Evolutionary conservation across 306 rosid species (phyloP), one percentile per base, ranked within the genome.

Genomic region (Pachyrhizus erosus): DNA sequence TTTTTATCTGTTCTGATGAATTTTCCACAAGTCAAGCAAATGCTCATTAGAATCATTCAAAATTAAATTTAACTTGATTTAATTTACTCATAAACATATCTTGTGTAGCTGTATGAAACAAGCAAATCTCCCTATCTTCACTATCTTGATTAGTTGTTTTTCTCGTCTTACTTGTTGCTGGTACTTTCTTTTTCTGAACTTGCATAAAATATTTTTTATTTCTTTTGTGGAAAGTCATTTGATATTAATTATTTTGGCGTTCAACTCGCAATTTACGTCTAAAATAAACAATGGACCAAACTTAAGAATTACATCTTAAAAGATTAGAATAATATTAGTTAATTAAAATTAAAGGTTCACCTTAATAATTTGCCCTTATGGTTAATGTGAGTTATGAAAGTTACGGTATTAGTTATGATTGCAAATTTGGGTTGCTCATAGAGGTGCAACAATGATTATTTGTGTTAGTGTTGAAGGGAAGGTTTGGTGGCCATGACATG

Each of bases 21-120:
- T 66, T 78, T 86, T 73, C 48, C 76, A 48, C 45, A 3, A 55
- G 60, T 17, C 27, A 66, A 80, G 64, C 46, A 69, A 3, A 54
- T 80, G 23, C 13, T 73, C 71, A 42, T 77, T 51, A 20, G 65
- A 51, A 31, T 33, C 46, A n/a, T 31, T 31, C 9, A 73, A 26
- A 45, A 15, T 46, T 5, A 5, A 15, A 9, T n/a, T n/a, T n/a
- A 12, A 72, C 13, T 29, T 0, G n/a, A 5, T 70, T 69, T 12
- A 20, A 1, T 43, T 12, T 13, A 24, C 58, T 45, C 75, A 54
- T 13, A 33, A 4, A 51, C 31, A 73, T 11, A 6, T 21, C 6
- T 9, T 55, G 5, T 12, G 17, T 60, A 24, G 57, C 27, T 17
- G 54, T 43, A 45, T 40, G 9, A 61, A 42, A 76, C 31, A 10